Conservation (phyloP, 2,329 filamentous ascomycete genomes). For the Juglanconis sp. region DNA sequence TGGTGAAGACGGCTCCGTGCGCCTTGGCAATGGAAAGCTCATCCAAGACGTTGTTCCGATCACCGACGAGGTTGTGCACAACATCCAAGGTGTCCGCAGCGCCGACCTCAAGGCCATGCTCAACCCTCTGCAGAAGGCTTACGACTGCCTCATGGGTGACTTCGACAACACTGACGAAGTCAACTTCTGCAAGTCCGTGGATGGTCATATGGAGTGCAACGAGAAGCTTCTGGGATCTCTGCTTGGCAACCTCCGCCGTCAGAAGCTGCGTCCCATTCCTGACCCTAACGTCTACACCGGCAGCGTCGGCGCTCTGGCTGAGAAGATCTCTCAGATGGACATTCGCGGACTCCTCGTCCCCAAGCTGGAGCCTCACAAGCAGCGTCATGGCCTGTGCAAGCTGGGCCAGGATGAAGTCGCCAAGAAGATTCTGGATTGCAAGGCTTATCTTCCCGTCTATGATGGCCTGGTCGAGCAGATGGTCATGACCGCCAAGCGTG, state of each 20-base stretch:
- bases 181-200: conserved; percentile 14
- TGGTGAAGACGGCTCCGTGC: background rate
- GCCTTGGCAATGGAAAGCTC: background rate
- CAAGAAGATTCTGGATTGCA: background rate
- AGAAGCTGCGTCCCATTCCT: conserved; percentile 14
- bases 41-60: conserved; percentile 2
- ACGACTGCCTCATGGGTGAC: conserved; percentile 7
- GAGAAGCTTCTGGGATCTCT: conserved; percentile 17
- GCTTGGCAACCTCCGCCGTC: conserved; percentile 10
- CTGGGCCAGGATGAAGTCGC: conserved; percentile 10
- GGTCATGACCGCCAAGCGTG: conserved; percentile 7
- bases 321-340: conserved; percentile 7
- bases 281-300: conserved; percentile 2
- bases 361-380: conserved; percentile 9
- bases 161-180: background rate
- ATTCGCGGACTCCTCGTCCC: conserved; percentile 13
- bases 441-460: conserved; percentile 4
- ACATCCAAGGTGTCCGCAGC: conserved; percentile 1
- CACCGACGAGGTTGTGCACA: background rate
- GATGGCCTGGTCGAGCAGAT: conserved; percentile 11
- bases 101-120: conserved; percentile 4
- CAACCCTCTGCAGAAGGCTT: background rate
- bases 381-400: conserved; percentile 13
- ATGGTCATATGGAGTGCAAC: conserved; percentile 13
- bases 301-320: conserved; percentile 2